Base-by-base conservation (phyloP, 352 stramenopile species). In the Globisporangium paroecandrum region DNA sequence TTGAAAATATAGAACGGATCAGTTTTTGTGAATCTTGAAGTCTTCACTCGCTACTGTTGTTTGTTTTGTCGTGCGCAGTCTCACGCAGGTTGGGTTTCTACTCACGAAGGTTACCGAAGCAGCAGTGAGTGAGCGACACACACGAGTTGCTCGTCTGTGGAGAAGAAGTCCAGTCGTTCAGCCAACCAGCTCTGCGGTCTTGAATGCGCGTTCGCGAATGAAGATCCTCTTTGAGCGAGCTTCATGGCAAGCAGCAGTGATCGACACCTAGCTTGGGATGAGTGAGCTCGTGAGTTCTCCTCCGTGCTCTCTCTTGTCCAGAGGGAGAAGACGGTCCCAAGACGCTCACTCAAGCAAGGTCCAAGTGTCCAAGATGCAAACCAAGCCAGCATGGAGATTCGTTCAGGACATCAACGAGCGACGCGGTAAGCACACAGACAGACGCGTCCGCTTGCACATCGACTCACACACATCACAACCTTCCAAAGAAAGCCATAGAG, bases 401-500 rank as follows among this genome's bases (percentile, higher is more conserved):
- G 27, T 32, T 32, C 27, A 32, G 13, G 53, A n/a, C 24, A 36
- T 9, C 53, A 9, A 24, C 22, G 20, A 55, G 49, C 49, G 22
- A 15, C 22, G 24, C 13, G 27, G 24, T 58, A 58, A 58, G 51
- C 24, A 58, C 36, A 34, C 51, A 58, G n/a, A 29, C 49, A 9
- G 27, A 32, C 27, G 3, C 22, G 22, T 57, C 12, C 22, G 22
- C 32, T 57, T 57, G 51, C 22, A 22, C 43, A 51, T 51, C 43
- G 43, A 22, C 18, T 9, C 43, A 51, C 51, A 57, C 51, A 57
- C 51, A 57, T 57, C 51, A 32, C 49, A 56, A n/a, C 41, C 13
- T 8, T 47, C 41, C 41, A 49, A 49, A 32, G 27, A 32, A 32
- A 29, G 22, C 51, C n/a, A 29, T 29, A 32, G 53, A 58, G 53